Conservation (phyloP, 2,329 filamentous ascomycete species). For the Paraphoma chrysanthemicola region DNA sequence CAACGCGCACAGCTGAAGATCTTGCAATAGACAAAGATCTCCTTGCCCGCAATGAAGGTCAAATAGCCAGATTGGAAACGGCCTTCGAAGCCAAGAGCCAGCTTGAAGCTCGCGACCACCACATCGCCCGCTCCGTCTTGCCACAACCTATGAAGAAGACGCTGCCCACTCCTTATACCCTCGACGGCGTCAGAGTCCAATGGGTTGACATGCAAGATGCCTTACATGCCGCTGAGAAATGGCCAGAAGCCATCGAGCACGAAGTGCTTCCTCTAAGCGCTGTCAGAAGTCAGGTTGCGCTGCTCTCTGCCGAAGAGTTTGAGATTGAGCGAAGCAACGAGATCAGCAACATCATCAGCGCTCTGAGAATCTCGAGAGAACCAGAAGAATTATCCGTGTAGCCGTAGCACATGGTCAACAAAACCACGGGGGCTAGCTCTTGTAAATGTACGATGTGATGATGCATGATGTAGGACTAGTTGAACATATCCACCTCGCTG, state of each 20-base stretch:
- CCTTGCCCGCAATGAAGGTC: slow-evolving; percentile 14
- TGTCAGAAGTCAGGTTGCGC: slow-evolving; percentile 11
- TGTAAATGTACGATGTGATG: no score
- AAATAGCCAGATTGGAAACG: slow-evolving; percentile 26
- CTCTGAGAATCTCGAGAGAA: not conserved
- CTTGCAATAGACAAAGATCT: slow-evolving; percentile 16
- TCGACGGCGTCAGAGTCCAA: slow-evolving; percentile 33
- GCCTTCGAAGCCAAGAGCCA: slow-evolving; percentile 30
- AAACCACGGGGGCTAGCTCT: no score
- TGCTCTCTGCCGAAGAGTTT: slow-evolving; percentile 29
- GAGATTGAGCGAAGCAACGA: slow-evolving; percentile 24
- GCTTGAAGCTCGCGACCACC: slow-evolving; percentile 22
- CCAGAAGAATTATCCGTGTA: no score
- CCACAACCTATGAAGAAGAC: slow-evolving; percentile 23
- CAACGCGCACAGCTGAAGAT: slow-evolving; percentile 14
- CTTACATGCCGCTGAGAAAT: slow-evolving; percentile 28
- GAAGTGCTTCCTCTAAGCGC: slow-evolving; percentile 24
- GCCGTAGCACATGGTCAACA: no score
- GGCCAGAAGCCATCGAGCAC: slow-evolving; percentile 32
- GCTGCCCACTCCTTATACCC: slow-evolving; percentile 28
- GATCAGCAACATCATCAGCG: slow-evolving; percentile 12
- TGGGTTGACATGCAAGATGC: slow-evolving; percentile 46
- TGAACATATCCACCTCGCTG: no score
- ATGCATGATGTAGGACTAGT: no score
- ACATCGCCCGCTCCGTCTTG: slow-evolving; percentile 32